Evolutionary conservation across 2,329 filamentous ascomycete species (phyloP), one percentile per base, ranked within the genome.

Genomic region (Alternaria arborescens): DNA sequence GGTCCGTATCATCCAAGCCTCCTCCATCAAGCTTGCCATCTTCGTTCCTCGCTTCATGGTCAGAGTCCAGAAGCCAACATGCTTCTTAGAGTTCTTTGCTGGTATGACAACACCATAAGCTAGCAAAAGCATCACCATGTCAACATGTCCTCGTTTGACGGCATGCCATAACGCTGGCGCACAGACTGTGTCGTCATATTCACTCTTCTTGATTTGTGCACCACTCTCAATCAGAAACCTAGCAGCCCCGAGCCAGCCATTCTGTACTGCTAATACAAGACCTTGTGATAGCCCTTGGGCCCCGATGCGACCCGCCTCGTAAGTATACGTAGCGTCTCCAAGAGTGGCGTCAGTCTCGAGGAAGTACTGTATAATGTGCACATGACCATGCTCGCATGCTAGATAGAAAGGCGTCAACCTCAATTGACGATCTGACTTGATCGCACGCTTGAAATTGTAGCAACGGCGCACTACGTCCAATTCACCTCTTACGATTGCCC

Each of bases 81-180:
- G 46, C 18, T 36, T 38, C 16, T 14, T n/a, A 50, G 46, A 36
- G 46, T 18, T 36, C 32, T 28, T 47, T 30, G 18, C 26, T 26
- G 44, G 44, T 28, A 47, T 3, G 5, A 51, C 30, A n/a, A 44
- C 43, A n/a, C 34, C 53, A 55, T 34, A 48, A 32, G 43, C 30
- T 14, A 55, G 41, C 34, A 55, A 47, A 32, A 55, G 26, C 43
- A 40, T 14, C 24, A 47, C 42, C 20, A 48, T 47, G 22, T 40
- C 42, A 20, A 55, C 30, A 30, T 55, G 42, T n/a, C 32, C 32
- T 34, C 42, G 30, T 18, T 24, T 18, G 30, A 55, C 20, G 22
- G 28, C 42, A 14, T 43, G n/a, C 26, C 30, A 32, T 16, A 50
- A 20, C 28, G 18, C 5, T 36, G 46, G 46, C 2, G 18, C 30